A percentile compares a stretch with the other conserved stretches of the same genome.
Evolutionary conservation across 805 yeast genomes (phyloP).

Genomic region (Saccharomycopsis olivae): DNA sequence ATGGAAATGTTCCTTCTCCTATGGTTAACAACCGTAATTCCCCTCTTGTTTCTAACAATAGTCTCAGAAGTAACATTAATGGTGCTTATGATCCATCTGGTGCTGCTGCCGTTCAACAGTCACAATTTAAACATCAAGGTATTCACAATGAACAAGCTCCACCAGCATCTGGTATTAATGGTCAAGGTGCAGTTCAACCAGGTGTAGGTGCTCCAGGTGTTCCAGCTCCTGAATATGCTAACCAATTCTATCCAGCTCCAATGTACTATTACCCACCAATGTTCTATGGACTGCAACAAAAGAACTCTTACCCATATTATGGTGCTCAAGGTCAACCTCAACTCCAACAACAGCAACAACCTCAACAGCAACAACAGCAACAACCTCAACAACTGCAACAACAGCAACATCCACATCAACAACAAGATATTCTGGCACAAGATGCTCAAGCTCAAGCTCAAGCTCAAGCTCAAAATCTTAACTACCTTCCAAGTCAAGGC

Average conservation of each 20-base stretch:
- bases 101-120: slow-evolving; percentile 19
- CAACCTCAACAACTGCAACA: slow-evolving; percentile 23
- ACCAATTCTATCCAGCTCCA: slow-evolving; percentile 3
- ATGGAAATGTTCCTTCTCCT: slow-evolving; percentile 20
- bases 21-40: slow-evolving; percentile 26
- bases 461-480: slow-evolving; percentile 3
- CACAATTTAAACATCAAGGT: slow-evolving; percentile 11
- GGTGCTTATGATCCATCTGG: slow-evolving; percentile 19
- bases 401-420: slow-evolving; percentile 5
- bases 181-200: slow-evolving; percentile 16
- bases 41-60: slow-evolving; percentile 24
- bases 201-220: slow-evolving; percentile 13
- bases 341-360: slow-evolving; percentile 20
- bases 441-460: background rate
- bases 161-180: slow-evolving; percentile 14
- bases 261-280: slow-evolving; percentile 12
- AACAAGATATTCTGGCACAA: background rate
- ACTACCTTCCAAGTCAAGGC: too few relatives aligned
- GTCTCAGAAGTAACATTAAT: slow-evolving; percentile 19
- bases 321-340: slow-evolving; percentile 20
- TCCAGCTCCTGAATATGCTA: background rate
- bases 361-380: slow-evolving; percentile 15
- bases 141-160: slow-evolving; percentile 15
- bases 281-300: background rate
- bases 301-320: background rate